Evolutionary conservation across 441 rosid species (phyloP).

Genomic region (Monsonia emarginata): DNA sequence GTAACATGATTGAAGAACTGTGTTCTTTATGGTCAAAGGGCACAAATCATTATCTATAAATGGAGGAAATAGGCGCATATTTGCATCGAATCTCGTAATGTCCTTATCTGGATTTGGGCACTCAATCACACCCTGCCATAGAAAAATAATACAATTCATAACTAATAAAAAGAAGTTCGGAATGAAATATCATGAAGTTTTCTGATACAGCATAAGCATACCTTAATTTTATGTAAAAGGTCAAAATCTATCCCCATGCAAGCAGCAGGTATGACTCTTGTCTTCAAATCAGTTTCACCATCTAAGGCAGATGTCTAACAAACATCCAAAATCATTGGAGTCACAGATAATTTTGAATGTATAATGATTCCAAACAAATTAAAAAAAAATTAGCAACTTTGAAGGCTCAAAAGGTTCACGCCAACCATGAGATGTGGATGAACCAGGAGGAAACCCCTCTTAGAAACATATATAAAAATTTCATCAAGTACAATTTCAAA

Average conservation of each 20-base stretch:
- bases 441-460: neutral
- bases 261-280: slow-evolving; percentile 78
- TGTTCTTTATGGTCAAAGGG: slow-evolving; percentile 85
- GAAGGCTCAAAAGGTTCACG: neutral
- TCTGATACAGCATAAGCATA: slow-evolving; percentile 22
- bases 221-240: slow-evolving; percentile 89
- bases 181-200: neutral
- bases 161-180: neutral
- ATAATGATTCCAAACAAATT: neutral
- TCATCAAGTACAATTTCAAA: neutral
- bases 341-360: neutral
- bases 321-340: slow-evolving; percentile 11
- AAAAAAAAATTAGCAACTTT: neutral
- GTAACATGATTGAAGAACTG: slow-evolving; percentile 94
- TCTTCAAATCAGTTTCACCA: slow-evolving; percentile 95
- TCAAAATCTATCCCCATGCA: slow-evolving; percentile 88
- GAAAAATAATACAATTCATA: neutral
- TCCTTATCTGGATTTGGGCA: slow-evolving; percentile 94
- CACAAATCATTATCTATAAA: slow-evolving; percentile 90
- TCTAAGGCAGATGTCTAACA: slow-evolving; percentile 89
- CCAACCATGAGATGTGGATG: neutral
- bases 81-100: slow-evolving; percentile 94
- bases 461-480: neutral
- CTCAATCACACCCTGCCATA: slow-evolving; percentile 79
- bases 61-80: slow-evolving; percentile 88